A percentile compares a stretch with the other conserved stretches of the same genome.
Evolutionary conservation across 1,284 basidiomycete species (phyloP).

Genomic region (Somion occarium): DNA sequence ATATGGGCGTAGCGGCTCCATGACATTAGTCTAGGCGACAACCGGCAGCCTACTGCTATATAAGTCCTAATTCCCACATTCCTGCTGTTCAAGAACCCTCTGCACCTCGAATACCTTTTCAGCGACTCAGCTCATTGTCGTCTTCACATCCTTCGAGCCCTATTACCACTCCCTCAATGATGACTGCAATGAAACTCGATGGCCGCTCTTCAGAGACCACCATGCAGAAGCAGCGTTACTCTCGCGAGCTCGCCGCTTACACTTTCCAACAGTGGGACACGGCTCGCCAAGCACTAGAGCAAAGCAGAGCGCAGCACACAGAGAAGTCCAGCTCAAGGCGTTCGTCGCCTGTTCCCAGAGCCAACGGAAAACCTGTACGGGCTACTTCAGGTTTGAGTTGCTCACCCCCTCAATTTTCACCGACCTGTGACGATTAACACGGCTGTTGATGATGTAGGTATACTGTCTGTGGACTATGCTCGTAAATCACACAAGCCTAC

Average conservation of each 20-base stretch:
- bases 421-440: slow-evolving; percentile 10
- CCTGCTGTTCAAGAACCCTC: no score
- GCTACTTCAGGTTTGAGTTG: slow-evolving; percentile 19
- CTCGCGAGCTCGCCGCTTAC: slow-evolving; percentile 52
- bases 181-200: slow-evolving; percentile 17
- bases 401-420: not conserved
- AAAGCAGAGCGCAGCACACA: slow-evolving; percentile 7
- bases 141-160: not conserved
- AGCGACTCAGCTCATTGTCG: not conserved
- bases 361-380: slow-evolving; percentile 4
- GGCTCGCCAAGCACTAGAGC: slow-evolving; percentile 26
- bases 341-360: not conserved
- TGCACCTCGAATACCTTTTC: no score
- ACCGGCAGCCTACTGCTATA: no score
- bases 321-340: slow-evolving; percentile 10
- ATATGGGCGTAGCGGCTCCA: not conserved
- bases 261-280: slow-evolving; percentile 52
- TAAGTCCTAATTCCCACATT: no score
- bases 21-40: not conserved
- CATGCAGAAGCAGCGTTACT: slow-evolving; percentile 43
- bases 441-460: slow-evolving; percentile 15
- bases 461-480: slow-evolving; percentile 26
- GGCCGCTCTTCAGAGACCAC: slow-evolving; percentile 27
- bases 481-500: slow-evolving; percentile 16
- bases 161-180: slow-evolving; percentile 5